Conservation (phyloP, 2,329 filamentous ascomycete species). For the Colletotrichum viniferum region DNA sequence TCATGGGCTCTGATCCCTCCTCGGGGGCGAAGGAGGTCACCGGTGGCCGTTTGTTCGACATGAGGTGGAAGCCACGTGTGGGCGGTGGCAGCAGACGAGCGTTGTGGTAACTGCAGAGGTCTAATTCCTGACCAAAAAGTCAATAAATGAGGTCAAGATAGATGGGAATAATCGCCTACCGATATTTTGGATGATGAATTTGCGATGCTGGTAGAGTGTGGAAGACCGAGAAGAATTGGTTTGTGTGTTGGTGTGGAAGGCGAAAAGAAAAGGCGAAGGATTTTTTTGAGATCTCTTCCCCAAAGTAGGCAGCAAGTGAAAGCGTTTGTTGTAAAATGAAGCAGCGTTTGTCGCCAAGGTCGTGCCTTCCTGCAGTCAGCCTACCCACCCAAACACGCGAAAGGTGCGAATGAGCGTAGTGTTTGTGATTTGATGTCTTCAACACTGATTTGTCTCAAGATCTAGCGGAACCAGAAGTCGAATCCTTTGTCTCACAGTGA, state of each 20-base stretch:
- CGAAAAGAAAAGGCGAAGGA: background rate
- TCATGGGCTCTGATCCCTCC: background rate
- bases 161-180: background rate
- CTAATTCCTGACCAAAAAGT: background rate
- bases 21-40: background rate
- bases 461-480: background rate
- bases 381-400: background rate
- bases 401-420: background rate
- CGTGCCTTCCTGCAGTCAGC: background rate
- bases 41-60: background rate
- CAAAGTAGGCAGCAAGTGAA: background rate
- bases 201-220: background rate
- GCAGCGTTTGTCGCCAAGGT: background rate
- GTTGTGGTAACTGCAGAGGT: background rate
- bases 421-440: fast-evolving
- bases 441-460: fast-evolving
- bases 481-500: fast-evolving
- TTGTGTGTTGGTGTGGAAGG: background rate
- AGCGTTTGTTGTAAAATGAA: background rate
- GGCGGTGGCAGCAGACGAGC: background rate
- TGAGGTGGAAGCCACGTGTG: background rate
- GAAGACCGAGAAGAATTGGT: fast-evolving
- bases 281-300: fast-evolving
- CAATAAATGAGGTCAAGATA: background rate
- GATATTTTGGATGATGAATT: background rate